A percentile compares a stretch with the other conserved stretches of the same genome.
phyloP scores from a whole-genome alignment of 768 basidiomycete species.

The Suillus lakei region DNA sequence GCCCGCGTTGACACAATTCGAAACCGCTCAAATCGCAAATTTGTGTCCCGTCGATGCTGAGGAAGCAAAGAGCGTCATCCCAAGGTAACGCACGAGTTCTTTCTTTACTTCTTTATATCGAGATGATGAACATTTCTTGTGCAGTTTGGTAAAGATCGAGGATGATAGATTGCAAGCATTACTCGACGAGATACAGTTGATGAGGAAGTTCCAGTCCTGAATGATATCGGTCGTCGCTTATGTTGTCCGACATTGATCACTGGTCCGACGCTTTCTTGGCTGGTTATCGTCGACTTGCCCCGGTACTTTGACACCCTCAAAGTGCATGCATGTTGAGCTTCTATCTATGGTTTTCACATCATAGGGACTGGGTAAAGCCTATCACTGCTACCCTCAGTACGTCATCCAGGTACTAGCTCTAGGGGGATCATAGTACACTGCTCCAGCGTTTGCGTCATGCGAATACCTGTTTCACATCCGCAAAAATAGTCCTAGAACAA shows the following conservation, averaged over 20 bases:
- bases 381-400: background rate
- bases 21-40: constrained; percentile 92
- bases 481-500: background rate
- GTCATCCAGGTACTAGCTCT: background rate
- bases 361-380: background rate
- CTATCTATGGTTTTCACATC: background rate
- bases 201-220: constrained; percentile 88
- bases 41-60: constrained; percentile 87
- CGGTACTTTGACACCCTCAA: background rate
- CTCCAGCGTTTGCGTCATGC: background rate
- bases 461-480: background rate
- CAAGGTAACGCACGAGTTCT: constrained; percentile 57
- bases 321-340: background rate
- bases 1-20: constrained; percentile 82
- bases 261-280: background rate
- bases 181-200: constrained; percentile 87
- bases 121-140: background rate
- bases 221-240: background rate
- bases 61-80: constrained; percentile 90
- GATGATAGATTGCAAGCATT: constrained; percentile 84
- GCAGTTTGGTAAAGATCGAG: constrained; percentile 75
- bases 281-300: background rate
- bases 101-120: background rate
- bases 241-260: background rate
- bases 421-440: background rate